Percentiles rank a stretch among this genome's conserved stretches.
Conservation (phyloP, 1,284 basidiomycete genomes). For the Marasmius tenuissimus region DNA sequence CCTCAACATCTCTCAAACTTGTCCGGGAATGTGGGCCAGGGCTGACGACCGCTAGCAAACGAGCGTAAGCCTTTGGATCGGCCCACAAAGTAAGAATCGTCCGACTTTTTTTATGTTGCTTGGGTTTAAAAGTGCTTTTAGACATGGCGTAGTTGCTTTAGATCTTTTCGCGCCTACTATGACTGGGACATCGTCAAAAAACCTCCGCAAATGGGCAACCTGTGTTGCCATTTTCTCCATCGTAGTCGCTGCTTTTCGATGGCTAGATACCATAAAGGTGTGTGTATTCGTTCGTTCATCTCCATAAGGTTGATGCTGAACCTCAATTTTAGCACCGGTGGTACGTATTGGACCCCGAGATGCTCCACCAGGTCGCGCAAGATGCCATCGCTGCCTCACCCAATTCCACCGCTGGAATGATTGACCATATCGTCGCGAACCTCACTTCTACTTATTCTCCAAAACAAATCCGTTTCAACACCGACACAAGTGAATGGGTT, state of each 20-base stretch:
- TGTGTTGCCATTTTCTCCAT: too few species aligned
- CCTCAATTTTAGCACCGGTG: constrained; percentile 42
- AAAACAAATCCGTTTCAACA: constrained; percentile 58
- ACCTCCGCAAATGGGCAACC: too few species aligned
- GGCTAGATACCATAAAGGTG: constrained; percentile 62
- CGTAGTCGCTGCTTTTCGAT: constrained; percentile 33
- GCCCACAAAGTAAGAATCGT: too few species aligned
- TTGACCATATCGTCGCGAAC: constrained; percentile 75
- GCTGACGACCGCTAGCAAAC: too few species aligned
- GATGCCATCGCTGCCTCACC: constrained; percentile 67
- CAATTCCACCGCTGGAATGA: constrained; percentile 66
- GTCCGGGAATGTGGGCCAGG: too few species aligned
- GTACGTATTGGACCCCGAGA: constrained; percentile 73
- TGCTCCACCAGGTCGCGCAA: constrained; percentile 67
- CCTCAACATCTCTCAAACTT: too few species aligned
- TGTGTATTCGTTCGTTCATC: not conserved
- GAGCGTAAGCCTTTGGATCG: too few species aligned
- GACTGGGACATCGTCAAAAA: too few species aligned
- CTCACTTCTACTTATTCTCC: constrained; percentile 68
- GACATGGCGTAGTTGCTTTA: too few species aligned
- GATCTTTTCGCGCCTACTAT: too few species aligned
- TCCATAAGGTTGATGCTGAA: not conserved
- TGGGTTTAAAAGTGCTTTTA: too few species aligned
- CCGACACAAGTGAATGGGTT: constrained; percentile 82
- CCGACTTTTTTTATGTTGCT: too few species aligned